A percentile compares a stretch with the other conserved stretches of the same genome.
Evolutionary conservation across 2,329 filamentous ascomycete species (phyloP).

Genomic region (Talaromyces sp.): DNA sequence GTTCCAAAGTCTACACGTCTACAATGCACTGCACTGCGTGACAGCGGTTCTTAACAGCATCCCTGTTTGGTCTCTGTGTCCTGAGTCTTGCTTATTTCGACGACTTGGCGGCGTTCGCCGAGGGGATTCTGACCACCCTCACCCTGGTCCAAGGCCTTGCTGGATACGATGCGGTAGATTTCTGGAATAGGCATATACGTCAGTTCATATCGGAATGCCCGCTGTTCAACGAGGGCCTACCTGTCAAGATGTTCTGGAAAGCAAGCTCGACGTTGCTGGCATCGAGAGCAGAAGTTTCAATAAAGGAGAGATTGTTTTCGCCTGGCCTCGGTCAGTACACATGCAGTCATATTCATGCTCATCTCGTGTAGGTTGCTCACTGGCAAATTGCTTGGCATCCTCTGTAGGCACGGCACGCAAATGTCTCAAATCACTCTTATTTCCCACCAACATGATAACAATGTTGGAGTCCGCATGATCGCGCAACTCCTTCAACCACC

Average conservation of each 20-base stretch:
- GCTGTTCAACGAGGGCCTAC: slow-evolving; percentile 52
- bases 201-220: slow-evolving; percentile 18
- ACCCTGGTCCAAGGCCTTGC: slow-evolving; percentile 90
- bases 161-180: slow-evolving; percentile 98
- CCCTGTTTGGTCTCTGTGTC: slow-evolving; percentile 68
- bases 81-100: slow-evolving; percentile 81
- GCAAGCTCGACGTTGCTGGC: slow-evolving; percentile 98
- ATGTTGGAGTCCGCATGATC: slow-evolving; percentile 99
- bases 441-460: slow-evolving; percentile 98
- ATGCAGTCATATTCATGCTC: slow-evolving; percentile 6
- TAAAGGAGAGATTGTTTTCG: slow-evolving; percentile 97
- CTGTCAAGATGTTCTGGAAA: slow-evolving; percentile 98
- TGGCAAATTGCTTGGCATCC: slow-evolving; percentile 96
- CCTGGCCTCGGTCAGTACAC: slow-evolving; percentile 50
- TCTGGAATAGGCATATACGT: slow-evolving; percentile 52
- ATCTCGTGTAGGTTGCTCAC: slow-evolving; percentile 50
- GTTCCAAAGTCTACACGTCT: slow-evolving; percentile 13
- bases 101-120: slow-evolving; percentile 69
- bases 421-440: slow-evolving; percentile 99
- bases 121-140: slow-evolving; percentile 77
- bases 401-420: slow-evolving; percentile 94
- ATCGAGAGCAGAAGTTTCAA: slow-evolving; percentile 97
- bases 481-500: slow-evolving; percentile 97
- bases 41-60: slow-evolving; percentile 38
- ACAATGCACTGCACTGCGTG: slow-evolving; percentile 3